Percentiles rank a stretch among this genome's conserved stretches.
phyloP scores from a whole-genome alignment of 2,329 filamentous ascomycete species.

The Phialemonium atrogriseum region DNA sequence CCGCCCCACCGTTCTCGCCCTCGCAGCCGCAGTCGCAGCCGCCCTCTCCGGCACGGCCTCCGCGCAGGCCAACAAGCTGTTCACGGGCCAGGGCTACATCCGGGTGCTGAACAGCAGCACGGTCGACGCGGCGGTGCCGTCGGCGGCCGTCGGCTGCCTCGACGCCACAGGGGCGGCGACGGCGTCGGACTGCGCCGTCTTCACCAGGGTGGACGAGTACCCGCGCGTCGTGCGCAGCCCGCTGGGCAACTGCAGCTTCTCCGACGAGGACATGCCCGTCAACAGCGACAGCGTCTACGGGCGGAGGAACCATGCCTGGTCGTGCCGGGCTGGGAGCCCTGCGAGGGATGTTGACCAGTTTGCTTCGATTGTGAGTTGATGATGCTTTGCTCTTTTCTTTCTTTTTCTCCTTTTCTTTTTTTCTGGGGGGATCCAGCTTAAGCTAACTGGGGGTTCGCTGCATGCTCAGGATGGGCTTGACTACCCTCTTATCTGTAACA shows the following conservation, averaged over 20 bases:
- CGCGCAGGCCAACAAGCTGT: too few species aligned
- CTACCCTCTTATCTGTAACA: background rate
- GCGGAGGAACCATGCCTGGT: conserved; percentile 1
- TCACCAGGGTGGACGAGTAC: background rate
- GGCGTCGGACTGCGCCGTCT: background rate
- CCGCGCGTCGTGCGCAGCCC: background rate
- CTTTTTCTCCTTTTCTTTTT: too few species aligned
- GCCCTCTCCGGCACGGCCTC: too few species aligned
- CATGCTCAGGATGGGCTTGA: background rate
- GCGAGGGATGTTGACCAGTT: background rate
- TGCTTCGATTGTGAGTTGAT: background rate
- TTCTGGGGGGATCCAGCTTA: too few species aligned
- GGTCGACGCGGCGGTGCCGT: background rate
- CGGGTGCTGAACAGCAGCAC: background rate
- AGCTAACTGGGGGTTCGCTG: background rate
- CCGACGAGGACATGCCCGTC: background rate
- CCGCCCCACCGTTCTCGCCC: too few species aligned
- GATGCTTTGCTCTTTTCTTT: too few species aligned
- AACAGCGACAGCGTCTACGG: conserved; percentile 1
- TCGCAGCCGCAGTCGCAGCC: too few species aligned
- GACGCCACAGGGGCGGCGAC: background rate
- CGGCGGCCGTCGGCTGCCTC: background rate
- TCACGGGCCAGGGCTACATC: conserved; percentile 1
- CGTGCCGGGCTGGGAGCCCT: background rate
- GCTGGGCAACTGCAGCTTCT: conserved; percentile 1